Conservation (phyloP, 2,329 filamentous ascomycete genomes). For the Xylaria hypoxylon region DNA sequence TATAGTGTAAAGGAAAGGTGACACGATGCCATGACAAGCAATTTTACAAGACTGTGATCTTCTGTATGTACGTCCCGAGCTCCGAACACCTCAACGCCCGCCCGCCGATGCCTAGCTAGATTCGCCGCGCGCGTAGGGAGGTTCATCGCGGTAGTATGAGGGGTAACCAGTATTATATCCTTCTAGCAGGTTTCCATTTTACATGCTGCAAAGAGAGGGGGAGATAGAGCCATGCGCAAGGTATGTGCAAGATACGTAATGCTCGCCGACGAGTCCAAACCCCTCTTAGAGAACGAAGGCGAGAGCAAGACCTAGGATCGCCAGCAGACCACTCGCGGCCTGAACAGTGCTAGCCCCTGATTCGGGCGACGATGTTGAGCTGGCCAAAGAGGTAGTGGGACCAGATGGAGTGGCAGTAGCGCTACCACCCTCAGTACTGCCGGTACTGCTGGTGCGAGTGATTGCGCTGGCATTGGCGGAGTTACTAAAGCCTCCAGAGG, state of each 20-base stretch:
- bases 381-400: constrained; percentile 41
- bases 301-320: constrained; percentile 38
- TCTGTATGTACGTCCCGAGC: constrained; percentile 1
- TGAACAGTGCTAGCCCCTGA: constrained; percentile 34
- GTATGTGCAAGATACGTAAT: too few relatives aligned
- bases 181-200: background rate
- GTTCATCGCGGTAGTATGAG: background rate
- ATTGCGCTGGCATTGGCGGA: constrained; percentile 37
- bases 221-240: background rate
- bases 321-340: constrained; percentile 40
- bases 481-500: constrained; percentile 39
- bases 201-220: background rate
- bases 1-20: background rate
- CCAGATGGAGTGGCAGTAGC: constrained; percentile 38
- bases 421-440: background rate
- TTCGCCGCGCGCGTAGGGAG: background rate
- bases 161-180: background rate
- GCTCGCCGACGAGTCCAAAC: background rate
- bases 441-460: background rate
- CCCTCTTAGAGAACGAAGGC: constrained; percentile 37
- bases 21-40: too few relatives aligned
- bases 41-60: too few relatives aligned
- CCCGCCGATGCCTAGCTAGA: constrained; percentile 1
- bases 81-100: constrained; percentile 17
- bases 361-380: constrained; percentile 26